Evolutionary conservation across 257 asterid genomes (phyloP).

Genomic region (Nicotiana obtusifolia): DNA sequence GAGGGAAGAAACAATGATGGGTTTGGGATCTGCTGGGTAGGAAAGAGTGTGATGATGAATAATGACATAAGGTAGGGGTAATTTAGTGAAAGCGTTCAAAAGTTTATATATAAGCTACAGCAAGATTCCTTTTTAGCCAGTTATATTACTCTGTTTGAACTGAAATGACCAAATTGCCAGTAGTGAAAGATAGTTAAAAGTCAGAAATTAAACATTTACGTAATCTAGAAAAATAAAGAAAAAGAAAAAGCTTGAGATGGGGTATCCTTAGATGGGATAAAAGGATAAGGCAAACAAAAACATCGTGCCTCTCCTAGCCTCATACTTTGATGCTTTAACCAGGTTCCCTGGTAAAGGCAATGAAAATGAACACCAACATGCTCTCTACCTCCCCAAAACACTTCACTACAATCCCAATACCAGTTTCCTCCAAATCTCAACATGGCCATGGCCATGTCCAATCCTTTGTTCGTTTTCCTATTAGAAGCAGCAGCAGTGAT

Average conservation of each 20-base stretch:
- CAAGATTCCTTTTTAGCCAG: too few relatives aligned
- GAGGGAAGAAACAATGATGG: too few relatives aligned
- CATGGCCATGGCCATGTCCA: conserved; percentile 18
- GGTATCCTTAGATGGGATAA: neutral
- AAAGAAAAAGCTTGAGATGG: neutral
- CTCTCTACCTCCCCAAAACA: conserved; percentile 36
- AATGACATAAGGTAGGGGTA: too few relatives aligned
- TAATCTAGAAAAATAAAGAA: too few relatives aligned
- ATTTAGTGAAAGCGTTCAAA: too few relatives aligned
- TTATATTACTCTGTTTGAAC: too few relatives aligned
- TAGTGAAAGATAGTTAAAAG: too few relatives aligned
- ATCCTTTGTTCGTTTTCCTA: conserved; percentile 14
- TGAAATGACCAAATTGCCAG: too few relatives aligned
- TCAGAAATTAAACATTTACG: too few relatives aligned
- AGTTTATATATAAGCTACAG: too few relatives aligned
- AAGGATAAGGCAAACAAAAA: conserved; percentile 18
- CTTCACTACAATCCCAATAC: conserved; percentile 34
- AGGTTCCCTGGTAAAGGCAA: neutral
- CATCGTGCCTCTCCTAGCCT: neutral
- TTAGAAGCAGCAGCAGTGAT: conserved; percentile 24
- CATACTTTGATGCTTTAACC: neutral
- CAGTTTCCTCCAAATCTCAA: conserved; percentile 11
- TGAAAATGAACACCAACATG: conserved; percentile 28
- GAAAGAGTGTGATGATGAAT: too few relatives aligned
- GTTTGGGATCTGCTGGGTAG: too few relatives aligned